These are phyloP conservation scores for Aspergillus campestris DNA, from an alignment of 495 filamentous ascomycete genomes.

Conservation along the genomic window DNA sequence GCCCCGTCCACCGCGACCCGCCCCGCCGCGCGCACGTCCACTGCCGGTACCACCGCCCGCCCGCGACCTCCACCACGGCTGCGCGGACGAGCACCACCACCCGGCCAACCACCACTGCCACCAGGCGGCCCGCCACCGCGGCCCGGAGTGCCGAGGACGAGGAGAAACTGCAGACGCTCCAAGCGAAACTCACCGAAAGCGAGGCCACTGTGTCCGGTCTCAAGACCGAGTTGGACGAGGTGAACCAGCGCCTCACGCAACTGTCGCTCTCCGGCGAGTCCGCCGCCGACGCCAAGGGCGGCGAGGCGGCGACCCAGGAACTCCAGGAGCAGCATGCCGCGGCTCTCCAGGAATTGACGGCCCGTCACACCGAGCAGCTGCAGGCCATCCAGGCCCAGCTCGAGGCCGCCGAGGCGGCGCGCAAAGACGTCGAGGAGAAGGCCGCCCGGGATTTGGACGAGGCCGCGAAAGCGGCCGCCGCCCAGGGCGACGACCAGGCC, in stretches of 20 bases:
- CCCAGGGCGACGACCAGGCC: constrained; percentile 28
- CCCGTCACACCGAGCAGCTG: constrained; percentile 29
- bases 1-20: constrained; percentile 17
- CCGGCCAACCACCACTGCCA: constrained; percentile 17
- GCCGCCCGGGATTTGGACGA: constrained; percentile 34
- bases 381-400: constrained; percentile 29
- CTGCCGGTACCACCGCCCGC: constrained; percentile 19
- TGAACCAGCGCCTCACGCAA: constrained; percentile 32
- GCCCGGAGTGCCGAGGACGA: constrained; percentile 22
- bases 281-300: constrained; percentile 10
- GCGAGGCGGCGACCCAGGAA: constrained; percentile 18
- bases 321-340: constrained; percentile 30
- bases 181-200: constrained; percentile 35
- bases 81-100: constrained; percentile 11
- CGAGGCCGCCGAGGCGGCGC: constrained; percentile 31
- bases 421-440: constrained; percentile 34
- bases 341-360: constrained; percentile 29
- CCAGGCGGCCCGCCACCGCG: constrained; percentile 29
- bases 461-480: constrained; percentile 27
- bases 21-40: constrained; percentile 18
- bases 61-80: constrained; percentile 12
- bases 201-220: constrained; percentile 33
- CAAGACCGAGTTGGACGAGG: constrained; percentile 30
- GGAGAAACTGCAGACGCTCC: constrained; percentile 33
- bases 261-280: constrained; percentile 24